Conservation (phyloP, 129 eudicot species). For the Saposhnikovia divaricata region DNA sequence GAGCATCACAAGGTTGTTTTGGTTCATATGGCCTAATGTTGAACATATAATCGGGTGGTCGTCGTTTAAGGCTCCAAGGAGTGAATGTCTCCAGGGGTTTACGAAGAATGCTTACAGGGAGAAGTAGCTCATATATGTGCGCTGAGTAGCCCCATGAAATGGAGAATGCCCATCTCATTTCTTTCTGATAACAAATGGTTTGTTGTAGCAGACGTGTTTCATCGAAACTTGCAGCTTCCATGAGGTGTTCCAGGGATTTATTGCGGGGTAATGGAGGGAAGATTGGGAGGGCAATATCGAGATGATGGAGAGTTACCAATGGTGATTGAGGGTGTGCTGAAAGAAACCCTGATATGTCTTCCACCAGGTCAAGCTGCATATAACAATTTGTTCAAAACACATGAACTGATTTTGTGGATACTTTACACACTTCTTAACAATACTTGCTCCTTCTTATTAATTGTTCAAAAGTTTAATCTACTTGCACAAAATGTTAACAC, state of each 20-base stretch:
- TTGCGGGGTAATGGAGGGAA: conserved; percentile 23
- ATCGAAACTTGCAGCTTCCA: conserved; percentile 31
- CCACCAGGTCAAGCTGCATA: conserved; percentile 30
- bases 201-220: conserved; percentile 37
- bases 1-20: conserved; percentile 7
- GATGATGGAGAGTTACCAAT: conserved; percentile 36
- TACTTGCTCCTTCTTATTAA: no score
- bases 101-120: conserved; percentile 25
- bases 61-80: conserved; percentile 16
- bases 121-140: conserved; percentile 20
- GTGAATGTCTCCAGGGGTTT: conserved; percentile 26
- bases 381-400: not conserved
- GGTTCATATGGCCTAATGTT: conserved; percentile 11
- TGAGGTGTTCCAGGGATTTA: conserved; percentile 27
- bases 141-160: conserved; percentile 33
- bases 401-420: not conserved
- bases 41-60: conserved; percentile 31
- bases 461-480: no score
- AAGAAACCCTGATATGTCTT: conserved; percentile 31
- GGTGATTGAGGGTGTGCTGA: conserved; percentile 39
- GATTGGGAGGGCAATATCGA: conserved; percentile 29
- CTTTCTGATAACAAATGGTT: conserved; percentile 23
- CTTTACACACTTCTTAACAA: not conserved
- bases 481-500: no score
- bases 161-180: conserved; percentile 18